Evolutionary conservation across 371 early-diverging fungal species (phyloP).

Genomic region (Actinomortierella wolfii): DNA sequence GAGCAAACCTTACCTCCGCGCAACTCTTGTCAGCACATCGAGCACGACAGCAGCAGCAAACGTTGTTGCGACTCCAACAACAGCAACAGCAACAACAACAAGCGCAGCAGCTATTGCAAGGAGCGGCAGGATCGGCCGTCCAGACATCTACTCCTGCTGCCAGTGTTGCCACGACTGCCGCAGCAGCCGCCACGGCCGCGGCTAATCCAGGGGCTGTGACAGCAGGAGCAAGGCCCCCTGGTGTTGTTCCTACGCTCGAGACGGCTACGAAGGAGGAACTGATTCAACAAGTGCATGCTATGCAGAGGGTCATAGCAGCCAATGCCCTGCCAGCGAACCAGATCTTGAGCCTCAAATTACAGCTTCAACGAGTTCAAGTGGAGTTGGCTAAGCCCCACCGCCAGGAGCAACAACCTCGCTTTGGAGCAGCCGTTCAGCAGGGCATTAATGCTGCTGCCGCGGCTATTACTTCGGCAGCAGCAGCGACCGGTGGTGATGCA

Average conservation of each 20-base stretch:
- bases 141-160: slow-evolving; percentile 6
- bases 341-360: slow-evolving; percentile 9
- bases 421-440: neutral
- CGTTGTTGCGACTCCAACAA: slow-evolving; percentile 9
- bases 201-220: neutral
- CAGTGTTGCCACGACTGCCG: neutral
- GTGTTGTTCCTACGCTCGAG: slow-evolving; percentile 7
- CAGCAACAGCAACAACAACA: slow-evolving; percentile 1
- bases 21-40: slow-evolving; percentile 19
- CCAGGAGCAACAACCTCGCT: slow-evolving; percentile 14
- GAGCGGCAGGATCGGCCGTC: neutral
- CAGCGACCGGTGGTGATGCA: neutral
- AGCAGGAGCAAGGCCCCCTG: neutral
- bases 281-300: slow-evolving; percentile 8
- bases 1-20: slow-evolving; percentile 12
- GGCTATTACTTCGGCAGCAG: neutral
- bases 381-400: slow-evolving; percentile 25
- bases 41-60: slow-evolving; percentile 5
- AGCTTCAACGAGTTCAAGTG: slow-evolving; percentile 21
- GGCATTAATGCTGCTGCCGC: neutral
- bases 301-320: slow-evolving; percentile 15
- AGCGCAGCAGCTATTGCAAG: slow-evolving; percentile 6
- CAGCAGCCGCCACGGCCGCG: neutral
- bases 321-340: slow-evolving; percentile 12
- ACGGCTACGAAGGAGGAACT: slow-evolving; percentile 24